phyloP scores from a whole-genome alignment of 2,329 filamentous ascomycete species.

The Xylaria sp. region DNA sequence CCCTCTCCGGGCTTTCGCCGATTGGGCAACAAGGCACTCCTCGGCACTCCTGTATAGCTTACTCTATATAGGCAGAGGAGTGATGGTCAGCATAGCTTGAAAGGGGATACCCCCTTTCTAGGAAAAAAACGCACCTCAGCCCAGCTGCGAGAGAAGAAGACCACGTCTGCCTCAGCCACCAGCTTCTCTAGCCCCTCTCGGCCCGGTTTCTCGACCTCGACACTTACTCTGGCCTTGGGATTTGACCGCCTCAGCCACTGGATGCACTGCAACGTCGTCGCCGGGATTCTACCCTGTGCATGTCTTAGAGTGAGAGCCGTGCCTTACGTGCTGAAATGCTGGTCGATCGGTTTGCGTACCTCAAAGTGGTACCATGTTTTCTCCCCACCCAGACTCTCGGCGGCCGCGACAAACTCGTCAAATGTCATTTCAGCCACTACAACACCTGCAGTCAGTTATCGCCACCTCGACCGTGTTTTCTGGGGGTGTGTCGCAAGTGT shows the following conservation, averaged over 20 bases:
- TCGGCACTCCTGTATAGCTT: conserved; percentile 48
- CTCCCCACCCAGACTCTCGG: conserved; percentile 50
- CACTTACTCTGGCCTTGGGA: conserved; percentile 66
- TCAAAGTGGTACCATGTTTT: conserved; percentile 78
- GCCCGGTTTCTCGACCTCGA: conserved; percentile 78
- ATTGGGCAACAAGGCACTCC: conserved; percentile 49
- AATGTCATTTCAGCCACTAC: conserved; percentile 72
- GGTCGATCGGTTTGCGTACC: conserved; percentile 54
- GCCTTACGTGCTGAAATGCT: conserved; percentile 39
- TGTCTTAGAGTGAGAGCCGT: conserved; percentile 35
- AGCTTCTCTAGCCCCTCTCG: conserved; percentile 69
- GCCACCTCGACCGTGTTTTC: neutral
- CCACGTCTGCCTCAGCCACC: conserved; percentile 71
- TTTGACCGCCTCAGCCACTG: conserved; percentile 61
- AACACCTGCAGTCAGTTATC: conserved; percentile 16
- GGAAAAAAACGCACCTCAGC: conserved; percentile 64
- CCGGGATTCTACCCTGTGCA: conserved; percentile 70
- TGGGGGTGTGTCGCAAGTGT: neutral
- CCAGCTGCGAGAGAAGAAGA: conserved; percentile 80
- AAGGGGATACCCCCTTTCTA: neutral
- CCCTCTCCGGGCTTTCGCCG: conserved; percentile 49
- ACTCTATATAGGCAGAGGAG: conserved; percentile 39
- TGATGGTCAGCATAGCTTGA: conserved; percentile 32
- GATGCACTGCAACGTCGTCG: conserved; percentile 70
- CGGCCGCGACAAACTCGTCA: conserved; percentile 66